Evolutionary conservation across 2,329 filamentous ascomycete species (phyloP).

Genomic region (Delphinella strobiligena): DNA sequence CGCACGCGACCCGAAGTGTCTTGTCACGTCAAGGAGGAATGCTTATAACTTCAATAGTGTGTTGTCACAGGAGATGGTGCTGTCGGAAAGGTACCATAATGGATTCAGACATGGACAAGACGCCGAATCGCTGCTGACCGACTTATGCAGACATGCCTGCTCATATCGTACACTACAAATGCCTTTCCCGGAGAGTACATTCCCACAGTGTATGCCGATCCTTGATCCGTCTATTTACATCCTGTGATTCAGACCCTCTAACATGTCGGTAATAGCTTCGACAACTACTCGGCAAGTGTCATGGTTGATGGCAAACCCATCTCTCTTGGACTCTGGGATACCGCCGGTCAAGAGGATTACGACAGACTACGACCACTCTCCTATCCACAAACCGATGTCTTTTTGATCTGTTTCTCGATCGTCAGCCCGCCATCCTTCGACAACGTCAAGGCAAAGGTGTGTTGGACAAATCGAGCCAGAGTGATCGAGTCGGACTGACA

Average conservation of each 20-base stretch:
- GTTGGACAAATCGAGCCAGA: constrained; percentile 12
- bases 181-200: constrained; percentile 99
- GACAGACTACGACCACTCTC: constrained; percentile 88
- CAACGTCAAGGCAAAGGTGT: constrained; percentile 96
- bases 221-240: constrained; percentile 4
- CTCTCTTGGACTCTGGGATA: constrained; percentile 96
- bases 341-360: constrained; percentile 96
- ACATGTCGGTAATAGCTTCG: constrained; percentile 51
- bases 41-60: constrained; percentile 47
- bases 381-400: constrained; percentile 96
- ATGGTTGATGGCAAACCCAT: constrained; percentile 99
- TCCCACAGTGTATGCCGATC: constrained; percentile 68
- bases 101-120: too few relatives aligned
- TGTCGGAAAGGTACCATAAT: constrained; percentile 92
- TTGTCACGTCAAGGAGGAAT: constrained; percentile 10
- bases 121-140: too few relatives aligned
- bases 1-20: constrained; percentile 4
- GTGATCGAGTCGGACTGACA: neutral
- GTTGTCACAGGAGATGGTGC: constrained; percentile 99
- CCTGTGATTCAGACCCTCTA: neutral
- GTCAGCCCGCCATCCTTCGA: constrained; percentile 96
- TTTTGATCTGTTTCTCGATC: constrained; percentile 96
- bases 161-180: constrained; percentile 99
- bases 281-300: constrained; percentile 97
- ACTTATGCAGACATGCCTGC: constrained; percentile 71